Percentiles rank a stretch among this genome's conserved stretches.
These are phyloP conservation scores for Podosphaera xanthii DNA, from an alignment of 2,329 filamentous ascomycete genomes.

Conservation along the genomic window DNA sequence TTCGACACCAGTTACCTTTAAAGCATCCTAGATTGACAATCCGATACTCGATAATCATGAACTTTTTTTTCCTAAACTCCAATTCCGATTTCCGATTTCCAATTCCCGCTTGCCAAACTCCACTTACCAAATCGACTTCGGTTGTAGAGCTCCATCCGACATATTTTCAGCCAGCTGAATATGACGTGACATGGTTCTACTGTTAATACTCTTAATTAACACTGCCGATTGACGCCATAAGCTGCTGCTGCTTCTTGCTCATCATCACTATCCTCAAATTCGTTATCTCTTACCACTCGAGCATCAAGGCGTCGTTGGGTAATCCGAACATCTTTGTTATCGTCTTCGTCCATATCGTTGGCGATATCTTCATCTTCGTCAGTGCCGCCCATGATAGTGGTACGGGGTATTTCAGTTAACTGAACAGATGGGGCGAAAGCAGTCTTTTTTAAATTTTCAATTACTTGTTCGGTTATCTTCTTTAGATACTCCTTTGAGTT, in stretches of 20 bases:
- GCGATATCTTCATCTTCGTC: constrained; percentile 39
- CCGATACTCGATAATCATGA: too few relatives aligned
- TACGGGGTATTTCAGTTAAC: constrained; percentile 53
- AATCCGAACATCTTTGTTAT: constrained; percentile 62
- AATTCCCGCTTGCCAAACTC: too few relatives aligned
- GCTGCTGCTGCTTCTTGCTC: constrained; percentile 48
- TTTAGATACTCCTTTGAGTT: constrained; percentile 66
- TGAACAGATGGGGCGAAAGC: constrained; percentile 75
- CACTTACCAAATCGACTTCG: too few relatives aligned
- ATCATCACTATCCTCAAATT: constrained; percentile 73
- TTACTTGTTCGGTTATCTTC: constrained; percentile 57
- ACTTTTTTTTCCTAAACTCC: too few relatives aligned
- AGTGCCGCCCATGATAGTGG: constrained; percentile 36
- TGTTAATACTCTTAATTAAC: not conserved
- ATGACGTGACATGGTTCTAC: not conserved
- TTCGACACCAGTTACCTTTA: too few relatives aligned
- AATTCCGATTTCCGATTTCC: too few relatives aligned
- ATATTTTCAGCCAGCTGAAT: too few relatives aligned
- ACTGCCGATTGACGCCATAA: constrained; percentile 30
- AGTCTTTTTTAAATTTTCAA: constrained; percentile 72
- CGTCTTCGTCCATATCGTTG: constrained; percentile 57
- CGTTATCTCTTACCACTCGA: constrained; percentile 50
- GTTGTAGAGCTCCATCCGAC: too few relatives aligned
- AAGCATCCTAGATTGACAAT: too few relatives aligned
- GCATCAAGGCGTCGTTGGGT: constrained; percentile 70